These are phyloP conservation scores for Podospora didyma DNA, from an alignment of 495 filamentous ascomycete genomes.

Conservation along the genomic window DNA sequence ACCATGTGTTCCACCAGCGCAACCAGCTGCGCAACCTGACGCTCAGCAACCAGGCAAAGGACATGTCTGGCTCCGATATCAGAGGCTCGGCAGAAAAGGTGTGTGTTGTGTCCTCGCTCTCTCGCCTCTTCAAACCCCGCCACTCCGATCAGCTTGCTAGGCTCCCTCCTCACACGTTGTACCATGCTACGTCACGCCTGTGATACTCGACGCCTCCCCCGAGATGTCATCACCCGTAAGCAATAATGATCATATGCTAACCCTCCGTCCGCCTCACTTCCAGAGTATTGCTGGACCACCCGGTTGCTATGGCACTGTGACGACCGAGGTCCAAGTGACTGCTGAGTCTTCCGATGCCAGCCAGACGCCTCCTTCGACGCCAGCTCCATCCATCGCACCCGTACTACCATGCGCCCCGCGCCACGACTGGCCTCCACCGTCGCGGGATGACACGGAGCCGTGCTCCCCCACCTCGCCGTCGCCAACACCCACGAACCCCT, in stretches of 20 bases:
- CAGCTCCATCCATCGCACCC: constrained; percentile 13
- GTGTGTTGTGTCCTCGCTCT: not conserved
- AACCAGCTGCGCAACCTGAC: constrained; percentile 51
- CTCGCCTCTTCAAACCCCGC: not conserved
- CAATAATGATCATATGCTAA: too few relatives aligned
- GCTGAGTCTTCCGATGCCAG: constrained; percentile 18
- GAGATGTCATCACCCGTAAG: not conserved
- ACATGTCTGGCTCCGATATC: constrained; percentile 17
- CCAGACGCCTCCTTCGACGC: constrained; percentile 14
- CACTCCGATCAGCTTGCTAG: not conserved
- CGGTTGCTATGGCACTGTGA: constrained; percentile 29
- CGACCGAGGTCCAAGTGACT: constrained; percentile 33
- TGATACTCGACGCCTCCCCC: not conserved
- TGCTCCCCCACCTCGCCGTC: constrained; percentile 2
- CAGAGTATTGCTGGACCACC: constrained; percentile 7
- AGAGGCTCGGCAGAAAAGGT: constrained; percentile 42
- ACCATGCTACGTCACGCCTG: constrained; percentile 6
- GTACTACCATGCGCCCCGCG: constrained; percentile 11
- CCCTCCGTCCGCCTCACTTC: not conserved
- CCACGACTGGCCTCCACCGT: constrained; percentile 14
- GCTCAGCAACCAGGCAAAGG: constrained; percentile 31
- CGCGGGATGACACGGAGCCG: constrained; percentile 7
- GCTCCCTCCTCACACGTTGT: constrained; percentile 1
- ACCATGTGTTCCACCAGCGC: constrained; percentile 60
- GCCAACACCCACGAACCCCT: constrained; percentile 8